Evolutionary conservation across 106 monocot genomes (phyloP).

Genomic region (Posidonia australis): DNA sequence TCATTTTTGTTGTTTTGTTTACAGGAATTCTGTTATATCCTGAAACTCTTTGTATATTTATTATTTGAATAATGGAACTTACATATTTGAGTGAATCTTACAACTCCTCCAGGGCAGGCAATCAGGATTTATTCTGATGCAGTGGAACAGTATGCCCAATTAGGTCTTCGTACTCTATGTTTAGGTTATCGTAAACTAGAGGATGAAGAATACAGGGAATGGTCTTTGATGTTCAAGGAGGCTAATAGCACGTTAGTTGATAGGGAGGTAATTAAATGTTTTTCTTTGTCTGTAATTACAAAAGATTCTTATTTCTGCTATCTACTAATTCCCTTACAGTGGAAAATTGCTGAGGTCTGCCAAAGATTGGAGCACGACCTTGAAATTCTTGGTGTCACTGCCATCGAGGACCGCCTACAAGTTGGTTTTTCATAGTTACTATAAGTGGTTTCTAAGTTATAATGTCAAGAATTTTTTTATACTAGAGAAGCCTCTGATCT

Average conservation of each 20-base stretch:
- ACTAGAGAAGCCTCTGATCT: background rate
- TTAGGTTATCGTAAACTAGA: conserved; percentile 75
- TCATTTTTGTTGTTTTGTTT: too few relatives aligned
- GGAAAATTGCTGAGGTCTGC: conserved; percentile 84
- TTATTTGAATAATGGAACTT: too few relatives aligned
- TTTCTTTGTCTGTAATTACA: background rate
- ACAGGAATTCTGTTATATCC: too few relatives aligned
- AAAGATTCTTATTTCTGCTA: background rate
- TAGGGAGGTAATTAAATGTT: conserved; percentile 52
- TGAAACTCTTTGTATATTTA: too few relatives aligned
- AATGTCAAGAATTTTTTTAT: background rate
- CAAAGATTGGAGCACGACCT: conserved; percentile 77
- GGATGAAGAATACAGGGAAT: conserved; percentile 77
- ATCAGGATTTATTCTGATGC: conserved; percentile 58
- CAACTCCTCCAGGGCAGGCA: conserved; percentile 45
- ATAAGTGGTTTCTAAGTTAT: too few relatives aligned
- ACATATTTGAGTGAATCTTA: background rate
- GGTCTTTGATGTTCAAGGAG: conserved; percentile 77
- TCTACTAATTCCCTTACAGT: conserved; percentile 24
- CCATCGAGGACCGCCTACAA: conserved; percentile 94
- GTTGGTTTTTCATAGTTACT: conserved; percentile 15
- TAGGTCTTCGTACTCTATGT: conserved; percentile 74
- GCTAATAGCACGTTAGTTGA: conserved; percentile 73
- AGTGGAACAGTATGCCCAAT: conserved; percentile 87
- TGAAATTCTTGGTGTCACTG: conserved; percentile 90